Evolutionary conservation across 1,284 basidiomycete genomes (phyloP).

Genomic region (Cryptococcus wingfieldii): DNA sequence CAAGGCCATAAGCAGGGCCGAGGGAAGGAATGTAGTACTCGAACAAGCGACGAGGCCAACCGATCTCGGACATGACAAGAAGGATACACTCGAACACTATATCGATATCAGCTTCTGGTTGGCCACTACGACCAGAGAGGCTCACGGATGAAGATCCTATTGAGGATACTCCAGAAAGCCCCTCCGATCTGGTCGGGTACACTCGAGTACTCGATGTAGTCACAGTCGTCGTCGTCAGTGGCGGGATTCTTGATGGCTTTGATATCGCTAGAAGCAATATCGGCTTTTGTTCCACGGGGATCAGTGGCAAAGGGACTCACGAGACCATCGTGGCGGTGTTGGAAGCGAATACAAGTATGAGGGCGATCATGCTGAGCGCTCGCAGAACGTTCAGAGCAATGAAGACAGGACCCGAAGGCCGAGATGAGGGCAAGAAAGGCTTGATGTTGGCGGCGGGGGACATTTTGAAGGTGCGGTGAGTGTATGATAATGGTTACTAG

Average conservation of each 20-base stretch:
- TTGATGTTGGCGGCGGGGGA: conserved; percentile 17
- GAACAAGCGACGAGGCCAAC: conserved; percentile 70
- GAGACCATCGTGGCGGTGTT: conserved; percentile 73
- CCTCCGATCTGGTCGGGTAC: conserved; percentile 82
- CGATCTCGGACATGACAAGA: conserved; percentile 69
- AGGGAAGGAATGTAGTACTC: conserved; percentile 77
- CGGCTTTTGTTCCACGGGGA: neutral
- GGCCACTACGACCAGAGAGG: neutral
- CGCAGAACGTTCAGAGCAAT: conserved; percentile 73
- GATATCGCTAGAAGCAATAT: conserved; percentile 54
- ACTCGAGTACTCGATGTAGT: conserved; percentile 67
- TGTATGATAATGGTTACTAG: neutral
- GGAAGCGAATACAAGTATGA: conserved; percentile 65
- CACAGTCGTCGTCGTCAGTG: conserved; percentile 52
- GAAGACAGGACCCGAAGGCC: conserved; percentile 54
- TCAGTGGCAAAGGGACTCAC: conserved; percentile 27
- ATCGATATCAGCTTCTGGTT: neutral
- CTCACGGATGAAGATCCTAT: conserved; percentile 66
- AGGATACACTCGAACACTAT: conserved; percentile 64
- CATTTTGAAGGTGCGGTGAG: neutral
- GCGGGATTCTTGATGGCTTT: conserved; percentile 54
- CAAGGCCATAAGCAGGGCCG: conserved; percentile 73
- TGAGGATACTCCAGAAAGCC: conserved; percentile 78
- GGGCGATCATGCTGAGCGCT: conserved; percentile 67
- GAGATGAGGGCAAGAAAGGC: conserved; percentile 26